These are phyloP conservation scores for Tricholoma terreum DNA, from an alignment of 768 basidiomycete species.

Conservation along the genomic window DNA sequence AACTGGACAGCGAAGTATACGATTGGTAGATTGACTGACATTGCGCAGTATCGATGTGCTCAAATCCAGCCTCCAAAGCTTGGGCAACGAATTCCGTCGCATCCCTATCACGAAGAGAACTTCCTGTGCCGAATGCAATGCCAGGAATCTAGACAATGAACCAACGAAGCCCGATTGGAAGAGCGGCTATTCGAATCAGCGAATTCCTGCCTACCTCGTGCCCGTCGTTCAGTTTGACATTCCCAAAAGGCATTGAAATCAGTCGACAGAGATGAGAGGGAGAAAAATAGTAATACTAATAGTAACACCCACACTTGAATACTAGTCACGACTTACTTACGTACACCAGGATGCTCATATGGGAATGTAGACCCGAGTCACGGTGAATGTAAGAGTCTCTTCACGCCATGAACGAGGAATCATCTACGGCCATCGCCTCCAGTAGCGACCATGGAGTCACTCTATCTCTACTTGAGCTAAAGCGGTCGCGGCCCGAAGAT, in stretches of 20 bases:
- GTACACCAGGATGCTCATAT: too few relatives aligned
- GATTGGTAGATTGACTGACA: slow-evolving; percentile 26
- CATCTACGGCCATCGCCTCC: not conserved
- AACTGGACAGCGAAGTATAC: not conserved
- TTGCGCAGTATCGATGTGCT: slow-evolving; percentile 63
- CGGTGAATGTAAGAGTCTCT: not conserved
- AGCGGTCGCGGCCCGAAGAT: slow-evolving; percentile 1
- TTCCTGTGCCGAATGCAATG: slow-evolving; percentile 63
- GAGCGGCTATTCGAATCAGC: not conserved
- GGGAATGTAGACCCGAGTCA: too few relatives aligned
- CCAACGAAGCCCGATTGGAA: not conserved
- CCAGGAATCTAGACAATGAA: slow-evolving; percentile 62
- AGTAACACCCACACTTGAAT: too few relatives aligned
- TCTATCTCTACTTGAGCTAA: not conserved
- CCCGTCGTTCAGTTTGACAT: slow-evolving; percentile 40
- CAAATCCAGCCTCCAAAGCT: slow-evolving; percentile 59
- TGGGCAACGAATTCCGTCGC: slow-evolving; percentile 52
- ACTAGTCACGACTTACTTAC: too few relatives aligned
- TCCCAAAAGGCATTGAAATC: slow-evolving; percentile 30
- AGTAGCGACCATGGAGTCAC: not conserved
- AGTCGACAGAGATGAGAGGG: not conserved
- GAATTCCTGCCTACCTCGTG: slow-evolving; percentile 26
- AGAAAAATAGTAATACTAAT: too few relatives aligned
- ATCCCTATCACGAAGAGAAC: slow-evolving; percentile 42
- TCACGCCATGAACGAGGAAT: not conserved